Evolutionary conservation across 1,139 yeast genomes (phyloP).

Genomic region (Zhuliangozyma parablackwelliae): DNA sequence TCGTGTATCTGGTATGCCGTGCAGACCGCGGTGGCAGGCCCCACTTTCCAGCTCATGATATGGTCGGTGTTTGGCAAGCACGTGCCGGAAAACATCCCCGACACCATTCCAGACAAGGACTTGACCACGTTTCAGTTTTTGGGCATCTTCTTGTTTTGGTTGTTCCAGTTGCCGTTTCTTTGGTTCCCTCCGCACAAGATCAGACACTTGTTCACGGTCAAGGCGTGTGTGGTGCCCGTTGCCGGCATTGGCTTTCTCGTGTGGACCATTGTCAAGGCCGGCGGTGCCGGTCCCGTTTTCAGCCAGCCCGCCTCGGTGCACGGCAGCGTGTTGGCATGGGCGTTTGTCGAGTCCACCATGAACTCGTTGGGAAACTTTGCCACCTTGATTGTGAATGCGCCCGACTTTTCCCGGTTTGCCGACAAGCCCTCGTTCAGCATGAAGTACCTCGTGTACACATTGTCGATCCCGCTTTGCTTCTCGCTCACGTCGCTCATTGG

Average conservation of each 20-base stretch:
- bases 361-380: conserved; percentile 82
- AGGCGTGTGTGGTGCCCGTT: conserved; percentile 70
- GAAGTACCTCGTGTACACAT: conserved; percentile 42
- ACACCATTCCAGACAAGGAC: conserved; percentile 47
- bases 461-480: conserved; percentile 73
- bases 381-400: conserved; percentile 80
- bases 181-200: conserved; percentile 79
- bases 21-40: conserved; percentile 78
- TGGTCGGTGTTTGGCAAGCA: conserved; percentile 63
- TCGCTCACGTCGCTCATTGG: conserved; percentile 83
- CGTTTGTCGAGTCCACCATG: conserved; percentile 74
- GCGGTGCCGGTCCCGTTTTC: conserved; percentile 69
- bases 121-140: conserved; percentile 65
- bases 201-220: conserved; percentile 76
- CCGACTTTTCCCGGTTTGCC: conserved; percentile 86
- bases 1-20: conserved; percentile 84
- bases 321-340: conserved; percentile 75
- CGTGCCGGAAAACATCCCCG: conserved; percentile 38
- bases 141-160: conserved; percentile 76
- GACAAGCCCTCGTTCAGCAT: conserved; percentile 39
- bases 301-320: conserved; percentile 43
- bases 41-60: conserved; percentile 72
- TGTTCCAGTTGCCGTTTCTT: conserved; percentile 68
- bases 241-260: conserved; percentile 77
- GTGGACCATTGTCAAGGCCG: conserved; percentile 76